Percentiles rank a stretch among this genome's conserved stretches.
These are phyloP conservation scores for Podaxis sp. DNA, from an alignment of 768 basidiomycete genomes.

Conservation along the genomic window DNA sequence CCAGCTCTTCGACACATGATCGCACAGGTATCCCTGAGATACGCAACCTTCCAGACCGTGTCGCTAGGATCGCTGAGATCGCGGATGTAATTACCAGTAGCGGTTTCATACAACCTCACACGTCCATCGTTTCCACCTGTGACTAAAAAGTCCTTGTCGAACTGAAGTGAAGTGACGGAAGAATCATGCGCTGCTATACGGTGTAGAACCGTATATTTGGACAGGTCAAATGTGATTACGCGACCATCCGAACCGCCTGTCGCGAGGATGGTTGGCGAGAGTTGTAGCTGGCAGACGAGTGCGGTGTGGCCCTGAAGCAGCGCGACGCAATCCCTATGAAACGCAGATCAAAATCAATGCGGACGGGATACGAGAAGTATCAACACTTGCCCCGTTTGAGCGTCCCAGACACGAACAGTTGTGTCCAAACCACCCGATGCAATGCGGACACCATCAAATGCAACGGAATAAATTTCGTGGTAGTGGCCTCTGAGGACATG, in stretches of 20 bases:
- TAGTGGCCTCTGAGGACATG: constrained; percentile 81
- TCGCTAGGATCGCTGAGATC: constrained; percentile 79
- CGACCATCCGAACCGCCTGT: constrained; percentile 91
- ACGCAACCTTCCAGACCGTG: constrained; percentile 85
- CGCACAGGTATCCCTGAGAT: constrained; percentile 62
- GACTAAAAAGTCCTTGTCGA: constrained; percentile 79
- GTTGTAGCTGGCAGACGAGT: constrained; percentile 88
- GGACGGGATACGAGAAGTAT: background rate
- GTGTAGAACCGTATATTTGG: constrained; percentile 44
- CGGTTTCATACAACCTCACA: constrained; percentile 69
- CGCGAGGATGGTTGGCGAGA: constrained; percentile 65
- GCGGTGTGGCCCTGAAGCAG: constrained; percentile 90
- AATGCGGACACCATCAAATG: constrained; percentile 81
- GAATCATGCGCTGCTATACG: constrained; percentile 89
- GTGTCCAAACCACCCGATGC: constrained; percentile 92
- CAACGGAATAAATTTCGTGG: constrained; percentile 88
- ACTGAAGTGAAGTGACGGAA: constrained; percentile 83
- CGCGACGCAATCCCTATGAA: constrained; percentile 69
- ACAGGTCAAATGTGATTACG: constrained; percentile 43
- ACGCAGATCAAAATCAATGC: constrained; percentile 5
- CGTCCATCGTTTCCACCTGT: constrained; percentile 86
- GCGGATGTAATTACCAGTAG: constrained; percentile 66
- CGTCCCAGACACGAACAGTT: constrained; percentile 91
- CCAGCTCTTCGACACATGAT: constrained; percentile 79
- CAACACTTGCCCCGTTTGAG: constrained; percentile 69